Percentiles rank a stretch among this genome's conserved stretches.
These are phyloP conservation scores for Epichloe sylvatica DNA, from an alignment of 2,329 filamentous ascomycete species.

Conservation along the genomic window DNA sequence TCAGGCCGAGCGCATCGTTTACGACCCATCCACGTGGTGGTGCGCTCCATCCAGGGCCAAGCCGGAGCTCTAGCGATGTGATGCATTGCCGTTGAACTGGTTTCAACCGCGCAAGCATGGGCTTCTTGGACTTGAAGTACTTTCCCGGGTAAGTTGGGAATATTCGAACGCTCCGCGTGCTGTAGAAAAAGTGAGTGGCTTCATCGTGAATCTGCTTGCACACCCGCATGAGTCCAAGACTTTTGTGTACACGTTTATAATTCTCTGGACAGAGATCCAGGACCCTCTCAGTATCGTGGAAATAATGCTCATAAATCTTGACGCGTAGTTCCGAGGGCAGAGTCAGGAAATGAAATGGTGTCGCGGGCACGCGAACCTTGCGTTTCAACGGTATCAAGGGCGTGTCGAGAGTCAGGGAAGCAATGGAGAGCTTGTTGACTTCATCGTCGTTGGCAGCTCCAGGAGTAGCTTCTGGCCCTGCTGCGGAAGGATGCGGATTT, in stretches of 20 bases:
- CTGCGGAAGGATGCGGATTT: conserved; percentile 24
- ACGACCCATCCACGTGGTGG: conserved; percentile 60
- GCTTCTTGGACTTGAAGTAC: conserved; percentile 61
- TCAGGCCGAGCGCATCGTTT: conserved; percentile 47
- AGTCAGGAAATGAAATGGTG: conserved; percentile 50
- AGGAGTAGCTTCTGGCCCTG: conserved; percentile 16
- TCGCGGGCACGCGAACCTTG: conserved; percentile 20
- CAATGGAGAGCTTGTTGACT: conserved; percentile 26
- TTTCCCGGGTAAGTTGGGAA: conserved; percentile 51
- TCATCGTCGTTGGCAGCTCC: conserved; percentile 28
- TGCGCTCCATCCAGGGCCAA: conserved; percentile 59
- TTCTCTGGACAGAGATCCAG: conserved; percentile 56
- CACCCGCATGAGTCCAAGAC: conserved; percentile 46
- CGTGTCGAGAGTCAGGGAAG: conserved; percentile 29
- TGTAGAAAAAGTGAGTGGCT: conserved; percentile 52
- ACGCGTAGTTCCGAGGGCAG: conserved; percentile 57
- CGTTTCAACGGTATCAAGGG: conserved; percentile 18
- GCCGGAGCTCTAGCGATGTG: conserved; percentile 51
- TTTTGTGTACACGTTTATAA: conserved; percentile 44
- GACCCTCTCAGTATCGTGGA: conserved; percentile 37
- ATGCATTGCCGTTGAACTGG: conserved; percentile 44
- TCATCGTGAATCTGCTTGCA: conserved; percentile 49
- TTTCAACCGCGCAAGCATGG: conserved; percentile 53
- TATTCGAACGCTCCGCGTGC: conserved; percentile 46
- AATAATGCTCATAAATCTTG: conserved; percentile 52